A percentile compares a stretch with the other conserved stretches of the same genome.
These are phyloP conservation scores for Ephemerocybe angulata DNA, from an alignment of 768 basidiomycete species.

Conservation along the genomic window DNA sequence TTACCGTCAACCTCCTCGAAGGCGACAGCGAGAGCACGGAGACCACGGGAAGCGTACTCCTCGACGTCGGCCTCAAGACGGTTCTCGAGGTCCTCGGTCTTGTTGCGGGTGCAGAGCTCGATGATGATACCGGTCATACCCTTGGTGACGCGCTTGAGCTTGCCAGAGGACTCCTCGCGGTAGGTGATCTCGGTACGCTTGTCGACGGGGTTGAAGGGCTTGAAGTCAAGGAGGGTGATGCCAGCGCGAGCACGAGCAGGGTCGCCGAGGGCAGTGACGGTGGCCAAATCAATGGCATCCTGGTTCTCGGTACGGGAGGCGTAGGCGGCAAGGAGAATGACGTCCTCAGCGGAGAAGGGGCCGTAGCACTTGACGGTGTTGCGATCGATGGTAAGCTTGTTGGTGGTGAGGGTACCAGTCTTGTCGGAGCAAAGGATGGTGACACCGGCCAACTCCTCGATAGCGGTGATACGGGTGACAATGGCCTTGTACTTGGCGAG, in stretches of 20 bases:
- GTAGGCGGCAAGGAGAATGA: conserved; percentile 91
- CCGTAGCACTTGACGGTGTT: conserved; percentile 89
- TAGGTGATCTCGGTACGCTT: conserved; percentile 99
- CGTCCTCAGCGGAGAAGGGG: conserved; percentile 82
- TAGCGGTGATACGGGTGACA: conserved; percentile 98
- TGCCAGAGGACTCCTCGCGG: conserved; percentile 86
- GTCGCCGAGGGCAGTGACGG: conserved; percentile 77
- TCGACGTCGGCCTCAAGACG: conserved; percentile 92
- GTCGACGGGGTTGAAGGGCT: conserved; percentile 99
- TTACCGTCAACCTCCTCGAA: conserved; percentile 89
- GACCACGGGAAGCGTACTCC: conserved; percentile 93
- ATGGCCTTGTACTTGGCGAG: conserved; percentile 99
- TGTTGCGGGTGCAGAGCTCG: conserved; percentile 95
- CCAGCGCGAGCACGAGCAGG: conserved; percentile 73
- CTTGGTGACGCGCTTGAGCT: conserved; percentile 97
- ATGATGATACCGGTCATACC: conserved; percentile 99
- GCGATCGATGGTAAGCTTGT: conserved; percentile 97
- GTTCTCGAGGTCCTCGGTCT: conserved; percentile 88
- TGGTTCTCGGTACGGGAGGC: conserved; percentile 98
- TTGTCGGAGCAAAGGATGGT: conserved; percentile 99
- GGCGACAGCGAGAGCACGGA: conserved; percentile 95
- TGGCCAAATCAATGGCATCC: conserved; percentile 92
- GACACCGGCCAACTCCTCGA: conserved; percentile 97
- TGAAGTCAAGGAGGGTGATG: conserved; percentile 96
- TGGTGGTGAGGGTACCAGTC: conserved; percentile 97